Conservation (phyloP, 2,329 filamentous ascomycete genomes). For the Neofusicoccum laricinum region DNA sequence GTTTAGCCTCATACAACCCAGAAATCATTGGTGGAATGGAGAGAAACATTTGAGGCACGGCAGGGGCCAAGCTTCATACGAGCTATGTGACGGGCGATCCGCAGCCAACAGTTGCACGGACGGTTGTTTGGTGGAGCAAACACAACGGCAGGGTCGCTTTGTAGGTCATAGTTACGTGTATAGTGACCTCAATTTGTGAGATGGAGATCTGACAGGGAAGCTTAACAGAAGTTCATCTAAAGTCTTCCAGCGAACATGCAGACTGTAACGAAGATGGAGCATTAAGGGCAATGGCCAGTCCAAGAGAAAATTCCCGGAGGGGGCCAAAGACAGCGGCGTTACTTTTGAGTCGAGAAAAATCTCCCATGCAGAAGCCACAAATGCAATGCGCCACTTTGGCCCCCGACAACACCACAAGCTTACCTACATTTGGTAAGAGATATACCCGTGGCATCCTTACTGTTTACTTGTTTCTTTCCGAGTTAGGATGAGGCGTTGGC, state of each 20-base stretch:
- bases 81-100: not conserved
- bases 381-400: not conserved
- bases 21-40: not conserved
- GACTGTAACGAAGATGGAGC: no score
- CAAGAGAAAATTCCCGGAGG: not conserved
- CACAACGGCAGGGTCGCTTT: not conserved
- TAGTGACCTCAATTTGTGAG: no score
- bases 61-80: not conserved
- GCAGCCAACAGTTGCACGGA: not conserved
- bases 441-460: not conserved
- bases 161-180: not conserved
- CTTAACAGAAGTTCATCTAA: no score
- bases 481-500: not conserved
- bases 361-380: not conserved
- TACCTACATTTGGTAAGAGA: not conserved
- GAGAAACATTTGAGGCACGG: not conserved
- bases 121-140: no score
- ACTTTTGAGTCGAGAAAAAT: not conserved
- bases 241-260: no score
- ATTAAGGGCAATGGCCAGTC: no score
- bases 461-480: not conserved
- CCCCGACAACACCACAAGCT: not conserved
- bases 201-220: no score
- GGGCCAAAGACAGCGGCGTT: not conserved
- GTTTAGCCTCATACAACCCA: not conserved